A percentile compares a stretch with the other conserved stretches of the same genome.
Conservation (phyloP, 164 flowering plant species). For the Pachysandra terminalis region DNA sequence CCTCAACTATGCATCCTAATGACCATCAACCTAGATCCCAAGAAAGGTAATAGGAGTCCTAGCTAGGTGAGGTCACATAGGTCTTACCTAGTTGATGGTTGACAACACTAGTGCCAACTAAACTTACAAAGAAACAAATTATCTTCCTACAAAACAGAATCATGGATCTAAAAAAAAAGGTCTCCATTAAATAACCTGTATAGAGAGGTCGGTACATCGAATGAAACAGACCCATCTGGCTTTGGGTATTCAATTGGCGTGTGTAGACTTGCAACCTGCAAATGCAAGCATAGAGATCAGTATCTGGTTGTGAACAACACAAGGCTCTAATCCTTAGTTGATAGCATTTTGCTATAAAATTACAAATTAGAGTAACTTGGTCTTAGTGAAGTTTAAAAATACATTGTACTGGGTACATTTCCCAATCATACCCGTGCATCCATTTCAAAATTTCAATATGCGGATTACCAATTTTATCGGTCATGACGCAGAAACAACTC, state of each 20-base stretch:
- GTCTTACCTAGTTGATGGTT: too few relatives aligned
- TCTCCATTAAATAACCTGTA: constrained; percentile 49
- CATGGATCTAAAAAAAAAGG: not conserved
- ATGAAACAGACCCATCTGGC: constrained; percentile 84
- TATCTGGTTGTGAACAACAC: not conserved
- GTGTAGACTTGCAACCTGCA: constrained; percentile 63
- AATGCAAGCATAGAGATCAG: constrained; percentile 1
- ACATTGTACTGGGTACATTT: not conserved
- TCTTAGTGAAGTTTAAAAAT: not conserved
- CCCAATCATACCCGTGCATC: not conserved
- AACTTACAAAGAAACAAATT: too few relatives aligned
- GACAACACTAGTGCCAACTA: too few relatives aligned
- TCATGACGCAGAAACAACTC: too few relatives aligned
- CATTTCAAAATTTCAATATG: too few relatives aligned
- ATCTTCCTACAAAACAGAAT: not conserved
- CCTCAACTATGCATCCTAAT: too few relatives aligned
- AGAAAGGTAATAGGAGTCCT: too few relatives aligned
- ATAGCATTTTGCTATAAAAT: not conserved
- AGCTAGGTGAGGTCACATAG: too few relatives aligned
- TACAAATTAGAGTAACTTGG: not conserved
- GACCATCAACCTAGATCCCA: too few relatives aligned
- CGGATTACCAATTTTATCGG: too few relatives aligned
- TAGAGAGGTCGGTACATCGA: constrained; percentile 88
- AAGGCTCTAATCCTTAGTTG: not conserved
- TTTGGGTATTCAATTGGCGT: constrained; percentile 78